Conservation (phyloP, 2,329 filamentous ascomycete genomes). For the Aspergillus japonicus region DNA sequence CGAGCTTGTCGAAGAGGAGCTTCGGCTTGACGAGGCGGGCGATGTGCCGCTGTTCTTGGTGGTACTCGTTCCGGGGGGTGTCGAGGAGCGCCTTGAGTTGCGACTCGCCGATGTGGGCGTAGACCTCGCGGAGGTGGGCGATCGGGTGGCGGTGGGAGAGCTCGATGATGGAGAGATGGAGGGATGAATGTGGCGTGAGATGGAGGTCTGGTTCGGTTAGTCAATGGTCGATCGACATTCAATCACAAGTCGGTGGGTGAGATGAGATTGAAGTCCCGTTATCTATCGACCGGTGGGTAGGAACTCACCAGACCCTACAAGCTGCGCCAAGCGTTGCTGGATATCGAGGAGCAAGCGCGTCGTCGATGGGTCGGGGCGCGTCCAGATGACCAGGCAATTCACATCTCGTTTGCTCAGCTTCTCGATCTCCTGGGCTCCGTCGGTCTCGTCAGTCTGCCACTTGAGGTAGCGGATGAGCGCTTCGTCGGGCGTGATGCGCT, state of each 20-base stretch:
- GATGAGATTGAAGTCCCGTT: too few species aligned
- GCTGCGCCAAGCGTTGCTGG: background rate
- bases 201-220: background rate
- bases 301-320: constrained; percentile 3
- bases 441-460: background rate
- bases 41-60: background rate
- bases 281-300: background rate
- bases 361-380: constrained; percentile 1
- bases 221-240: too few species aligned
- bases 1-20: background rate
- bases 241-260: too few species aligned
- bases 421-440: background rate
- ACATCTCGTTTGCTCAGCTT: constrained; percentile 1
- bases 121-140: constrained; percentile 3
- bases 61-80: background rate
- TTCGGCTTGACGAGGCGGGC: constrained; percentile 4
- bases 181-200: background rate
- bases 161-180: constrained; percentile 3
- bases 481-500: background rate
- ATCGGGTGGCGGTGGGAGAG: constrained; percentile 6
- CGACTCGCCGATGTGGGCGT: background rate
- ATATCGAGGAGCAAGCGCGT: background rate
- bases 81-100: background rate
- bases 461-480: constrained; percentile 4
- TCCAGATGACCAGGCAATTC: constrained; percentile 5